A percentile compares a stretch with the other conserved stretches of the same genome.
Conservation (phyloP, 768 basidiomycete species). For the Auricularia sp. region DNA sequence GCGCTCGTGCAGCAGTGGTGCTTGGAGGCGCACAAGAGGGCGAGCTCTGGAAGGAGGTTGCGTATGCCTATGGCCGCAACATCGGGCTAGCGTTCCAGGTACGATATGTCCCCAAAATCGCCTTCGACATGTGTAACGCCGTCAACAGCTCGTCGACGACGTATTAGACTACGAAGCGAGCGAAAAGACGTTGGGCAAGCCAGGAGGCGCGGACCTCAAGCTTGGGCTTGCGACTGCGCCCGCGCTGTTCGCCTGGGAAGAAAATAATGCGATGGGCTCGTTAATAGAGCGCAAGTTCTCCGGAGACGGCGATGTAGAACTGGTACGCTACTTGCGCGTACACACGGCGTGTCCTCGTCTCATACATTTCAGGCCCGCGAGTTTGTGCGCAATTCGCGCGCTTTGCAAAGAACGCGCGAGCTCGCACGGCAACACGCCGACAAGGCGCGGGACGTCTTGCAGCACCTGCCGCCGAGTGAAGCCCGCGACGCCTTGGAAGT, state of each 20-base stretch:
- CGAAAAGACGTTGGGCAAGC: slow-evolving; percentile 73
- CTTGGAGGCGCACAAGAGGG: slow-evolving; percentile 69
- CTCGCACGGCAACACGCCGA: slow-evolving; percentile 69
- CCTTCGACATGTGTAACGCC: background rate
- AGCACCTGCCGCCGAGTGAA: slow-evolving; percentile 68
- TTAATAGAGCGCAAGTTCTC: slow-evolving; percentile 74
- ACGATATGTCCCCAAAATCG: slow-evolving; percentile 8
- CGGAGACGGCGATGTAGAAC: slow-evolving; percentile 67
- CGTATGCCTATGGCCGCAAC: slow-evolving; percentile 85
- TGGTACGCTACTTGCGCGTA: slow-evolving; percentile 33
- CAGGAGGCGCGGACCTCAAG: slow-evolving; percentile 74
- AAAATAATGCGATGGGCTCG: slow-evolving; percentile 56
- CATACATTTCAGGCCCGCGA: slow-evolving; percentile 44
- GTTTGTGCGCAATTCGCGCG: slow-evolving; percentile 58
- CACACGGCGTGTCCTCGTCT: background rate
- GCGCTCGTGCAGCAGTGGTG: slow-evolving; percentile 73
- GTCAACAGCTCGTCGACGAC: slow-evolving; percentile 80
- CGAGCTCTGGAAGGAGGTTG: slow-evolving; percentile 80
- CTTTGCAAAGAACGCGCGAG: slow-evolving; percentile 64
- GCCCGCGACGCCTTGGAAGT: slow-evolving; percentile 65
- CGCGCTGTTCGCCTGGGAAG: slow-evolving; percentile 76
- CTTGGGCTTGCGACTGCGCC: slow-evolving; percentile 82
- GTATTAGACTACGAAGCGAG: slow-evolving; percentile 86
- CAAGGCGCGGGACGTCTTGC: slow-evolving; percentile 62
- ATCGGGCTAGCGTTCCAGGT: slow-evolving; percentile 96